phyloP scores from a whole-genome alignment of 345 rosid species.

The Populus ilicifolia region DNA sequence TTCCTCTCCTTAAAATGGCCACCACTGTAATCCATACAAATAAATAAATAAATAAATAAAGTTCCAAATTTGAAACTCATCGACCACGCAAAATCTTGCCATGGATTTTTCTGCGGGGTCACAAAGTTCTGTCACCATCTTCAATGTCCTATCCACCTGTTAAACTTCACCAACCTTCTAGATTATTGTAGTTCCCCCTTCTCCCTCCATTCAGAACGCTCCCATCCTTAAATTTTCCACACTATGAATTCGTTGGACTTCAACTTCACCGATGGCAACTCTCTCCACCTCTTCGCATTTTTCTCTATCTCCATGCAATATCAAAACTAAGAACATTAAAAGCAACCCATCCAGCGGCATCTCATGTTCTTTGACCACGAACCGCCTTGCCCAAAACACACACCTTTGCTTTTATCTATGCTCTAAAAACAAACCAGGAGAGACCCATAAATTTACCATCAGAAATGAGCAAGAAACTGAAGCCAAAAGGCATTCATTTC shows the following conservation, averaged over 20 bases:
- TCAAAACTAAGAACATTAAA: not conserved
- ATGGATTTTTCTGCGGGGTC: constrained; percentile 1
- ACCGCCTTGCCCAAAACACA: not conserved
- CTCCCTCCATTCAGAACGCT: not conserved
- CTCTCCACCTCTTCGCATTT: not conserved
- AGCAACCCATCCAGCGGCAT: not conserved
- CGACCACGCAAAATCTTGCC: not conserved
- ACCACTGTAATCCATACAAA: too few species aligned
- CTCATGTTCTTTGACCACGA: not conserved
- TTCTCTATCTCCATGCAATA: not conserved
- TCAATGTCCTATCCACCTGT: not conserved
- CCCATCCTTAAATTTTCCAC: not conserved
- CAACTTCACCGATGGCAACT: constrained; percentile 10
- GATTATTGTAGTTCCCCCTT: not conserved
- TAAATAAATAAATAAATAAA: not conserved
- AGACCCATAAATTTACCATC: not conserved
- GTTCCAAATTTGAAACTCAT: not conserved
- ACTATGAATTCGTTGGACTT: not conserved
- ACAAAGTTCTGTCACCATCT: not conserved
- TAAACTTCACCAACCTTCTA: constrained; percentile 15
- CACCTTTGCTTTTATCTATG: not conserved
- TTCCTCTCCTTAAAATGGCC: too few species aligned
- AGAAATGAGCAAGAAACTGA: constrained; percentile 3
- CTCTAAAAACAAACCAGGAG: not conserved
- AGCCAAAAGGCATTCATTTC: not conserved